Conservation (phyloP, 139 green algal species). For the Closterium sp. region DNA sequence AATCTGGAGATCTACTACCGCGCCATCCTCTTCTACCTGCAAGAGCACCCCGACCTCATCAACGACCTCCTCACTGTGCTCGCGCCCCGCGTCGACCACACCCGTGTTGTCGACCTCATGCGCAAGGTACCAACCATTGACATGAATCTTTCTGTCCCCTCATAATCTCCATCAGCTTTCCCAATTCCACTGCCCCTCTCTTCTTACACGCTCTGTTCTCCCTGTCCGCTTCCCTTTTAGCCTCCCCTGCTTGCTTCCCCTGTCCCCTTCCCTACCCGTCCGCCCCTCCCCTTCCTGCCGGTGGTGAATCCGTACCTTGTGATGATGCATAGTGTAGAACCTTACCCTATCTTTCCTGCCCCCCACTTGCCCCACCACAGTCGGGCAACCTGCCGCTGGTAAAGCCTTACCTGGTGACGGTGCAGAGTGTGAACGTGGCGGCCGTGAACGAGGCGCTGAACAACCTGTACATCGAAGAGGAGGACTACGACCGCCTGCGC, state of each 20-base stretch:
- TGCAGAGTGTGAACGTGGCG: constrained; percentile 86
- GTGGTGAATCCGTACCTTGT: constrained; percentile 95
- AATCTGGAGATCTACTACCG: constrained; percentile 91
- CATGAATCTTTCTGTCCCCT: too few relatives aligned
- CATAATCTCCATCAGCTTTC: too few relatives aligned
- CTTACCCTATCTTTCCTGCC: neutral
- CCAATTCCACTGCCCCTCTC: neutral
- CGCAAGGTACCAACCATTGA: constrained; percentile 61
- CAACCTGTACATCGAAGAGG: constrained; percentile 93
- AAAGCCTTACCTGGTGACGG: constrained; percentile 91
- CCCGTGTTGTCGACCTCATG: constrained; percentile 90
- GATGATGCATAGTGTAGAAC: constrained; percentile 83
- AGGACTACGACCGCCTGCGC: constrained; percentile 83
- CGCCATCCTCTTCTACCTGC: constrained; percentile 93
- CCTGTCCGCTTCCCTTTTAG: neutral
- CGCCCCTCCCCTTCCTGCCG: constrained; percentile 74
- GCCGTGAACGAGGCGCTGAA: constrained; percentile 94
- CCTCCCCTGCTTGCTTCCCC: too few relatives aligned
- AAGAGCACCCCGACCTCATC: constrained; percentile 93
- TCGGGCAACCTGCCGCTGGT: constrained; percentile 85
- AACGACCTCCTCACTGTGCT: constrained; percentile 92
- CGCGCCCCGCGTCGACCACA: constrained; percentile 87
- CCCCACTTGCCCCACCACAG: constrained; percentile 17
- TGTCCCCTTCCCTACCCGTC: neutral
- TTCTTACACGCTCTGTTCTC: neutral